Percentiles rank a stretch among this genome's conserved stretches.
phyloP scores from a whole-genome alignment of 2,329 filamentous ascomycete genomes.

The Botrytis paeoniae region DNA sequence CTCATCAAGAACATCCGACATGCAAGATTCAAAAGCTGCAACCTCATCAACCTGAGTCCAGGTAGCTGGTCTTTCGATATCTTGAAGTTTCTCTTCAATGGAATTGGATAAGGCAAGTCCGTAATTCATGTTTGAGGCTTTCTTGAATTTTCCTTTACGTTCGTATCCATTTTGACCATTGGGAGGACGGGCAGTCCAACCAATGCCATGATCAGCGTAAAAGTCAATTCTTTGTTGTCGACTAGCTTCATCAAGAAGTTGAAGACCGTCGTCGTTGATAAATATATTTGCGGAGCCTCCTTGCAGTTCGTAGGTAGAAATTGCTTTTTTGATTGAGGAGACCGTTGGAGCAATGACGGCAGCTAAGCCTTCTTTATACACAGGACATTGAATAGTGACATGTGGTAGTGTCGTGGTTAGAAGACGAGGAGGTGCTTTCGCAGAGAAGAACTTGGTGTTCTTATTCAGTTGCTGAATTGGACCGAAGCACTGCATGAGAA shows the following conservation, averaged over 20 bases:
- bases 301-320: conserved; percentile 74
- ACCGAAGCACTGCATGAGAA: conserved; percentile 71
- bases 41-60: conserved; percentile 42
- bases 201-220: conserved; percentile 66
- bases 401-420: conserved; percentile 60
- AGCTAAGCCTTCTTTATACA: conserved; percentile 79
- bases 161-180: conserved; percentile 57
- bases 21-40: conserved; percentile 45
- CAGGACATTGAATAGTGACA: conserved; percentile 80
- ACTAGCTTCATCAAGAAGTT: conserved; percentile 62
- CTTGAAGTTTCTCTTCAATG: conserved; percentile 18
- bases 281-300: conserved; percentile 75
- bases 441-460: conserved; percentile 83
- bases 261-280: conserved; percentile 72
- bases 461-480: conserved; percentile 68
- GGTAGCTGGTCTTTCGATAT: background rate
- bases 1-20: conserved; percentile 49
- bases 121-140: conserved; percentile 71
- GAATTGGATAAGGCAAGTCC: conserved; percentile 44
- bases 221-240: conserved; percentile 63
- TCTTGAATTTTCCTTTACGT: conserved; percentile 55
- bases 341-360: conserved; percentile 75
- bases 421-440: conserved; percentile 62
- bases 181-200: conserved; percentile 65
- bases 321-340: conserved; percentile 72